phyloP scores from a whole-genome alignment of 2,329 filamentous ascomycete species.

The Pseudogymnoascus sp. region DNA sequence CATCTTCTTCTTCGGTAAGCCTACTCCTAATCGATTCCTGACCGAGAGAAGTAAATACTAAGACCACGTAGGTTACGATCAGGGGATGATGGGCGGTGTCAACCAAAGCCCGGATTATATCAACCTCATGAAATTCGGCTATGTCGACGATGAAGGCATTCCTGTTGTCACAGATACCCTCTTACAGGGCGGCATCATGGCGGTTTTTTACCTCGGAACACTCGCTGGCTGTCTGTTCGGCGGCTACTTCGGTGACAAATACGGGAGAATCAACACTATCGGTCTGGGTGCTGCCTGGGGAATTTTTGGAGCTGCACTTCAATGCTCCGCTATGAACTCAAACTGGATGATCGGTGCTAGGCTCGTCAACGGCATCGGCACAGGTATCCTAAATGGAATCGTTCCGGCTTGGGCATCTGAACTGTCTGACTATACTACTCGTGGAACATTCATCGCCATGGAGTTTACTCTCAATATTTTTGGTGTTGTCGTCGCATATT shows the following conservation, averaged over 20 bases:
- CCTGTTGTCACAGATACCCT: constrained; percentile 51
- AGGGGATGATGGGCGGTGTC: constrained; percentile 54
- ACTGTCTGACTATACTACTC: constrained; percentile 55
- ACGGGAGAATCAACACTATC: constrained; percentile 57
- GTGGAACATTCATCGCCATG: constrained; percentile 55
- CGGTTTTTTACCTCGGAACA: constrained; percentile 49
- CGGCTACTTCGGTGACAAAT: constrained; percentile 54
- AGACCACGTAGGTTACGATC: constrained; percentile 37
- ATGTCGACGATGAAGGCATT: constrained; percentile 42
- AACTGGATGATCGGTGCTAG: constrained; percentile 57
- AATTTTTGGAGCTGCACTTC: constrained; percentile 39
- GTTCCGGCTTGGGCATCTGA: constrained; percentile 66
- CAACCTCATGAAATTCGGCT: constrained; percentile 55
- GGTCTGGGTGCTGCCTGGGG: constrained; percentile 43
- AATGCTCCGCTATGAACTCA: constrained; percentile 37
- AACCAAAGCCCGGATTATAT: constrained; percentile 59
- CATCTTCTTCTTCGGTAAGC: constrained; percentile 56
- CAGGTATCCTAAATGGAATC: constrained; percentile 61
- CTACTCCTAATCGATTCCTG: not conserved
- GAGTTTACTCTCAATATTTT: constrained; percentile 67
- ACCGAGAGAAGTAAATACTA: not conserved
- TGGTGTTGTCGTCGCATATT: constrained; percentile 55
- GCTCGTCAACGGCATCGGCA: constrained; percentile 56
- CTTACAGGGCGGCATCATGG: constrained; percentile 57
- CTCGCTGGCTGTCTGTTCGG: constrained; percentile 55